These are phyloP conservation scores for Quaeritorhiza haematococci DNA, from an alignment of 371 early-diverging fungal genomes.

Conservation along the genomic window DNA sequence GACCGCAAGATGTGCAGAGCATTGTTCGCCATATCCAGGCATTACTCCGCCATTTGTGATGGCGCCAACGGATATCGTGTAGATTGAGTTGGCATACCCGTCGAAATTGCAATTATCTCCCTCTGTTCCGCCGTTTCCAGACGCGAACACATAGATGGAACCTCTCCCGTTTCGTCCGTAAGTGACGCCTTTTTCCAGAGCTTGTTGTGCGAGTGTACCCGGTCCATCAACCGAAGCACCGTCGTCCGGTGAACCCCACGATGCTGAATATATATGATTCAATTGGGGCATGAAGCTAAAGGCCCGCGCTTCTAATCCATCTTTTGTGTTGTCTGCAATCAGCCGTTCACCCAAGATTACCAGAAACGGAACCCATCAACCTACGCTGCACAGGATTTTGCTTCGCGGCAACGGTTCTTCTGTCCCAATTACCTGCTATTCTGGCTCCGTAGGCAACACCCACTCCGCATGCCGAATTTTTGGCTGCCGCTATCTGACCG, in stretches of 20 bases:
- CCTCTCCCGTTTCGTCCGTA: slow-evolving; percentile 21
- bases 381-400: too few relatives aligned
- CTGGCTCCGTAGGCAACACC: slow-evolving; percentile 22
- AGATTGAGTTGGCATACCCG: slow-evolving; percentile 25
- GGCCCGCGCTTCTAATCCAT: slow-evolving; percentile 20
- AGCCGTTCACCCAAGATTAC: slow-evolving; percentile 8
- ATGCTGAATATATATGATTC: slow-evolving; percentile 20
- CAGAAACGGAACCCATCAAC: neutral
- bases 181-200: slow-evolving; percentile 8
- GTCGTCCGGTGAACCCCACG: slow-evolving; percentile 28
- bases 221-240: slow-evolving; percentile 22
- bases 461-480: slow-evolving; percentile 20
- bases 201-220: slow-evolving; percentile 6
- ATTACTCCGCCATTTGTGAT: slow-evolving; percentile 5
- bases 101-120: slow-evolving; percentile 28
- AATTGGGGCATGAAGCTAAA: slow-evolving; percentile 10
- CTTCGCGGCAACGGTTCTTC: too few relatives aligned
- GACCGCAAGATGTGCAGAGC: slow-evolving; percentile 20
- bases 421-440: slow-evolving; percentile 11
- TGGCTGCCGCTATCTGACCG: slow-evolving; percentile 23
- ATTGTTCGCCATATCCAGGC: slow-evolving; percentile 18
- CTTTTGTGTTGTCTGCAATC: slow-evolving; percentile 14
- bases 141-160: slow-evolving; percentile 23
- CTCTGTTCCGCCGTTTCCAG: slow-evolving; percentile 19
- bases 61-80: slow-evolving; percentile 25